Percentiles rank a stretch among this genome's conserved stretches.
These are phyloP conservation scores for Thraustochytrium sp. DNA, from an alignment of 352 stramenopile genomes.

Conservation along the genomic window DNA sequence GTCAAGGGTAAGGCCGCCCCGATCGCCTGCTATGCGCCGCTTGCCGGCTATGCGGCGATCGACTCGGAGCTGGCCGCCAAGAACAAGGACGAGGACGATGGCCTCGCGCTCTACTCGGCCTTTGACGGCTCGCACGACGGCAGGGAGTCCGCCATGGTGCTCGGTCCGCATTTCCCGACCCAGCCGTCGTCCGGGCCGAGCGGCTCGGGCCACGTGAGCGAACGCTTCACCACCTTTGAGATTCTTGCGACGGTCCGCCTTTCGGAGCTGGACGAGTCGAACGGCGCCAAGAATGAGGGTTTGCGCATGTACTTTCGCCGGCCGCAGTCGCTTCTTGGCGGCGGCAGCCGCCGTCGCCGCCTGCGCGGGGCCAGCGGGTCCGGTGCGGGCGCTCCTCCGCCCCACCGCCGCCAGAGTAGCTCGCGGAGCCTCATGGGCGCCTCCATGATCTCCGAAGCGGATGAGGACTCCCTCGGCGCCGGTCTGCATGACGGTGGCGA, in stretches of 20 bases:
- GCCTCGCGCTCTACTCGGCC: too few species aligned
- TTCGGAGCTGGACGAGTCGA: background rate
- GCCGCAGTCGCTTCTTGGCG: background rate
- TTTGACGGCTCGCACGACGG: background rate
- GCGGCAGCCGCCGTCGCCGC: background rate
- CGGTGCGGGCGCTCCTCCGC: too few species aligned
- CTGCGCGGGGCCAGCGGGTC: background rate
- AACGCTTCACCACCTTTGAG: background rate
- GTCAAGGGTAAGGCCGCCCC: conserved; percentile 73
- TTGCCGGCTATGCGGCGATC: background rate
- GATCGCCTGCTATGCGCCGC: background rate
- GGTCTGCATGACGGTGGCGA: background rate
- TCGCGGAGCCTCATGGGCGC: too few species aligned
- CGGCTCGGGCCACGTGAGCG: too few species aligned
- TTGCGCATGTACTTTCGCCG: conserved; percentile 16
- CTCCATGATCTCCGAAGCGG: too few species aligned
- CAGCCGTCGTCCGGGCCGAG: too few species aligned
- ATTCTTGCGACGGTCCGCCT: background rate
- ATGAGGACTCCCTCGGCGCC: too few species aligned
- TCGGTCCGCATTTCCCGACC: background rate
- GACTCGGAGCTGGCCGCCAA: background rate
- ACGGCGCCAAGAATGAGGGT: background rate
- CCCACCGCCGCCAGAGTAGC: too few species aligned
- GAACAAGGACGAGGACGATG: background rate
- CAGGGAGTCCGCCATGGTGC: background rate